These are phyloP conservation scores for Colletotrichum echinochloae DNA, from an alignment of 2,329 filamentous ascomycete species.

Conservation along the genomic window DNA sequence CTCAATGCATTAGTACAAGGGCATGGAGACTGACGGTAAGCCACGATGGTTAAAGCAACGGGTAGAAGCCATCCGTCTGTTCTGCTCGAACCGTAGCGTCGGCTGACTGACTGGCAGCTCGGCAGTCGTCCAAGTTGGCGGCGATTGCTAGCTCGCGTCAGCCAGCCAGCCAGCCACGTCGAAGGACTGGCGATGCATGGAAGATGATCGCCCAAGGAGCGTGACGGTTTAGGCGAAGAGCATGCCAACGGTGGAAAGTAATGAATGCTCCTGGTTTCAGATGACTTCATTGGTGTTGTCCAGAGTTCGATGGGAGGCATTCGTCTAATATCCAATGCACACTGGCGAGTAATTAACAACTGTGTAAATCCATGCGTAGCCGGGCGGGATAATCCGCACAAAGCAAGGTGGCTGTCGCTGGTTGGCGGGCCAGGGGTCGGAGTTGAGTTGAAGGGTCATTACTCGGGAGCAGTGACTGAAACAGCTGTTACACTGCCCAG, in stretches of 20 bases:
- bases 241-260: background rate
- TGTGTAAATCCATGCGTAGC: background rate
- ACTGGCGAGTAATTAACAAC: background rate
- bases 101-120: slow-evolving; percentile 2
- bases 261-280: background rate
- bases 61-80: slow-evolving; percentile 35
- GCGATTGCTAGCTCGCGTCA: slow-evolving; percentile 6
- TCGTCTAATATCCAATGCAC: background rate
- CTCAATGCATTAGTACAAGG: slow-evolving; percentile 15
- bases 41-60: slow-evolving; percentile 25
- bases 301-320: background rate
- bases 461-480: slow-evolving; percentile 36
- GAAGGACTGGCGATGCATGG: slow-evolving; percentile 7
- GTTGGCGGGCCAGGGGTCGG: background rate
- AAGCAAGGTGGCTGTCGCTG: background rate
- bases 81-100: slow-evolving; percentile 26
- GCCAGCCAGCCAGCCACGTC: background rate
- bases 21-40: slow-evolving; percentile 23
- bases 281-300: background rate
- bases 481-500: slow-evolving; percentile 29
- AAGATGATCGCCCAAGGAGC: slow-evolving; percentile 6
- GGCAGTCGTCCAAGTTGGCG: slow-evolving; percentile 7
- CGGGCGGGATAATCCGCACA: background rate
- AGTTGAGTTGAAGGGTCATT: slow-evolving; percentile 21
- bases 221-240: background rate